These are phyloP conservation scores for Sherardia arvensis DNA, from an alignment of 257 asterid species.

Conservation along the genomic window DNA sequence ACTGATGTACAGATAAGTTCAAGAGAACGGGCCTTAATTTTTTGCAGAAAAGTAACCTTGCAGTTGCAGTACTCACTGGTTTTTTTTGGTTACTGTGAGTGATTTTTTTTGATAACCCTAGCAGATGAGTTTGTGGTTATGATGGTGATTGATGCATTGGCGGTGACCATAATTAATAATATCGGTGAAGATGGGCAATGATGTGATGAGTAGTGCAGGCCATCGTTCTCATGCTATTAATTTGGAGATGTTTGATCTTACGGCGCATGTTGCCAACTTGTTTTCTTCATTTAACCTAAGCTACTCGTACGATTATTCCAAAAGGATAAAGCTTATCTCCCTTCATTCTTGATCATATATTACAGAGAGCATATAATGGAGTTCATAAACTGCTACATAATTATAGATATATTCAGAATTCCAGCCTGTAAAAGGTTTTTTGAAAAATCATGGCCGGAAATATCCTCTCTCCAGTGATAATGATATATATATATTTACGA, in stretches of 20 bases:
- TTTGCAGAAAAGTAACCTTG: not conserved
- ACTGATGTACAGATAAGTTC: too few species aligned
- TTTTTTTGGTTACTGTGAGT: not conserved
- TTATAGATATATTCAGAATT: too few species aligned
- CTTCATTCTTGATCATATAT: not conserved
- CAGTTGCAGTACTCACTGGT: too few species aligned
- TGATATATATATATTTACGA: too few species aligned
- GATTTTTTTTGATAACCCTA: not conserved
- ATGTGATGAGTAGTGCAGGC: not conserved
- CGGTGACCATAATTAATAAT: not conserved
- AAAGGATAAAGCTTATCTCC: not conserved
- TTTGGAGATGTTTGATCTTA: not conserved
- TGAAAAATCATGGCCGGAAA: too few species aligned
- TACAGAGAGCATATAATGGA: too few species aligned
- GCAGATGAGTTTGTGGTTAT: not conserved
- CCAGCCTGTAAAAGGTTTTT: too few species aligned
- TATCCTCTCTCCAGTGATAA: too few species aligned
- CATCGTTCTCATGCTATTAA: conserved; percentile 5
- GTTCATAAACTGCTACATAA: too few species aligned
- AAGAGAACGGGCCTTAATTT: too few species aligned
- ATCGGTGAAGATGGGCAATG: not conserved
- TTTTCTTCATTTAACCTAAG: not conserved
- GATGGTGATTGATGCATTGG: not conserved
- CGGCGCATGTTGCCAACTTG: conserved; percentile 8
- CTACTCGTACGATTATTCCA: not conserved